Evolutionary conservation across 139 green algal species (phyloP), one percentile per base, ranked within the genome.

Genomic region (Tetradesmus obliquus): DNA sequence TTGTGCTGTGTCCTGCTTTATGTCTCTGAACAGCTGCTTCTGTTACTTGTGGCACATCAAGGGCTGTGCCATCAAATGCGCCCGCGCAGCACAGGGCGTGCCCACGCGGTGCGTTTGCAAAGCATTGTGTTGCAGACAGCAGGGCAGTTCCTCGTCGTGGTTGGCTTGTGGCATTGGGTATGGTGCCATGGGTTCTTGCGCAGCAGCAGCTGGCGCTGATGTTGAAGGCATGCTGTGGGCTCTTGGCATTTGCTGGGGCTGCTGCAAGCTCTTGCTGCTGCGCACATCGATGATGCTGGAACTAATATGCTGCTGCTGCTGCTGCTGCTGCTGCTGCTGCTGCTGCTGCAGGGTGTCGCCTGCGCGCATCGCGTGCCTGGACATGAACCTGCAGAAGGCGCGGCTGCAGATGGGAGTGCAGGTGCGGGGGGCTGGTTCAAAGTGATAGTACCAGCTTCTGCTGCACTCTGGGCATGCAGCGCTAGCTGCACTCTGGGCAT

Each of bases 41-140:
- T 17, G 22, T 62, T 7, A 62, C 7, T 62, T 5, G 57, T 62
- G 80, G 55, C 93, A 99, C 60, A 93, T 99, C 22, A 94, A 98
- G 53, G 98, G 98, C 4, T 99, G 99, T 91, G 98, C 98, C 7
- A 94, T 99, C 90, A 99, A 99, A 96, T 93, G 98, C 88, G 96
- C 94, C 1, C 92, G 98, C 2, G 97, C 98, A 19, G 97, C 97
- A 69, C 96, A 98, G 92, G 95, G 92, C 92, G 94, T 92, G 93
- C 82, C 81, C 3, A 88, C 84, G 32, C 79, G 53, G 57, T 32
- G 69, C 55, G 91, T 94, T n/a, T n/a, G n/a, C n/a, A n/a, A n/a
- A n/a, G n/a, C n/a, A n/a, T n/a, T n/a, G n/a, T n/a, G n/a, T n/a
- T n/a, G n/a, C n/a, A n/a, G n/a, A n/a, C n/a, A n/a, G n/a, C n/a